These are phyloP conservation scores for Phyllostachys edulis DNA, from an alignment of 176 grass and related monocot genomes.

Conservation along the genomic window DNA sequence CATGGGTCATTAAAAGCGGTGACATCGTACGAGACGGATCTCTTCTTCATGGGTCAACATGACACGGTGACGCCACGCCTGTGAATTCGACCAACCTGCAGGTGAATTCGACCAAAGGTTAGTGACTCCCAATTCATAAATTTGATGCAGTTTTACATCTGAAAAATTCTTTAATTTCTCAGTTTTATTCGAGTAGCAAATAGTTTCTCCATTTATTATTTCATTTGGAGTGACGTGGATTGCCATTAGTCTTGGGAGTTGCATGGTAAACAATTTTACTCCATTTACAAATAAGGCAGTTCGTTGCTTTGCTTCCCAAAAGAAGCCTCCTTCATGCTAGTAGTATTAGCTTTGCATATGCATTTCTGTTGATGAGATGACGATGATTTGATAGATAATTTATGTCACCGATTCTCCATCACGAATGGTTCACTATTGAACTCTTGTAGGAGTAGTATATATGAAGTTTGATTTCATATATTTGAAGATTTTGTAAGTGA, in stretches of 20 bases:
- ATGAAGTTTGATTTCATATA: not conserved
- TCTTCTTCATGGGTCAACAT: conserved; percentile 41
- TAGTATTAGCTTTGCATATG: not conserved
- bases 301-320: not conserved
- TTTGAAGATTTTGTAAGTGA: not conserved
- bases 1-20: too few species aligned
- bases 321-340: not conserved
- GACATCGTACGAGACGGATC: conserved; percentile 40
- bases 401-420: not conserved
- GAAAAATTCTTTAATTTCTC: not conserved
- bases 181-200: not conserved
- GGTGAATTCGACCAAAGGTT: conserved; percentile 25
- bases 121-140: not conserved
- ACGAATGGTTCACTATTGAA: not conserved
- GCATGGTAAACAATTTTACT: not conserved
- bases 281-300: not conserved
- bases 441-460: not conserved
- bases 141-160: not conserved
- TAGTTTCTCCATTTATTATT: not conserved
- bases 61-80: conserved; percentile 19
- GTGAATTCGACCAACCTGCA: not conserved
- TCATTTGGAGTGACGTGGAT: not conserved
- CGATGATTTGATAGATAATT: not conserved
- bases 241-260: not conserved
- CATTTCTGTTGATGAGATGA: not conserved